These are phyloP conservation scores for Carex myosuroides DNA, from an alignment of 176 grass and related monocot genomes.

Conservation along the genomic window DNA sequence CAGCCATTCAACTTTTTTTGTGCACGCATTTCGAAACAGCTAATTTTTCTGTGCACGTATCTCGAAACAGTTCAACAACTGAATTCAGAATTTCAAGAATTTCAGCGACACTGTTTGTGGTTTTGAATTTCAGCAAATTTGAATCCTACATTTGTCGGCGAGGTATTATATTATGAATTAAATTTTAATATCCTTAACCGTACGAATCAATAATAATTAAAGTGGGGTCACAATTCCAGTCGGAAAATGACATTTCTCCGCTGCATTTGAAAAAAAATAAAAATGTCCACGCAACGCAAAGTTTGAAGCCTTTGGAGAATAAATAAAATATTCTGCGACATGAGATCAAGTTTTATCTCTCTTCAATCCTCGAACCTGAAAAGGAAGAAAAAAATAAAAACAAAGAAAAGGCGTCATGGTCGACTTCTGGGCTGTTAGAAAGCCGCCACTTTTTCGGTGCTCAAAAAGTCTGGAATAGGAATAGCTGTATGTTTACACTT, in stretches of 20 bases:
- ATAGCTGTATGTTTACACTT: neutral
- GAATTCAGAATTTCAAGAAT: too few relatives aligned
- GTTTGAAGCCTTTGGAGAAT: neutral
- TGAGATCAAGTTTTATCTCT: neutral
- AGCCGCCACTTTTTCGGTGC: slow-evolving; percentile 20
- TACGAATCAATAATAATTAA: neutral
- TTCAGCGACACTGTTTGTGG: too few relatives aligned
- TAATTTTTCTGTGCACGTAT: too few relatives aligned
- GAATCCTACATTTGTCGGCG: too few relatives aligned
- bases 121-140: too few relatives aligned
- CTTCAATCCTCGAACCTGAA: neutral
- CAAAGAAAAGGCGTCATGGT: neutral
- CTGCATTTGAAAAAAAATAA: neutral
- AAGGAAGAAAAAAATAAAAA: neutral
- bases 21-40: too few relatives aligned
- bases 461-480: neutral
- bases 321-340: neutral
- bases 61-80: too few relatives aligned
- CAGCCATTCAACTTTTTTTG: too few relatives aligned
- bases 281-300: neutral
- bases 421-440: slow-evolving; percentile 13
- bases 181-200: neutral
- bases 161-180: too few relatives aligned
- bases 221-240: neutral
- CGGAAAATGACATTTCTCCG: neutral